Evolutionary conservation across 148 eudicot genomes (phyloP).

Genomic region (Fagopyrum tataricum): DNA sequence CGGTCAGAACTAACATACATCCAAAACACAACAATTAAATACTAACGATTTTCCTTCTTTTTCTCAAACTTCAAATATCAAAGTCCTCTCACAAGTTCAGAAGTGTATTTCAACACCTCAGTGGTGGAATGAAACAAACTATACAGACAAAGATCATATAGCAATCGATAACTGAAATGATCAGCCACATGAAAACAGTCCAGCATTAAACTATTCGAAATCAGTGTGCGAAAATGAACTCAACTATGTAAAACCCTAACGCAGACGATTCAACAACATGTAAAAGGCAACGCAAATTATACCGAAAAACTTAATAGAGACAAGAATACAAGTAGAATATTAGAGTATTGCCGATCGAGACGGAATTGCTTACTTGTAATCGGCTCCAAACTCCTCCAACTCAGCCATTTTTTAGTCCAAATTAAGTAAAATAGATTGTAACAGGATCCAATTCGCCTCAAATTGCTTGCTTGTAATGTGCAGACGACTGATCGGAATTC

Average conservation of each 20-base stretch:
- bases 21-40: background rate
- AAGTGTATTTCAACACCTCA: background rate
- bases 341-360: background rate
- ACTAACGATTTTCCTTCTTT: background rate
- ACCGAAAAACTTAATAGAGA: background rate
- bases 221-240: background rate
- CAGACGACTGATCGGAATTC: background rate
- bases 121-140: background rate
- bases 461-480: background rate
- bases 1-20: conserved; percentile 49
- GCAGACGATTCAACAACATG: background rate
- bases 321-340: background rate
- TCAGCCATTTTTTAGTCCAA: conserved; percentile 13
- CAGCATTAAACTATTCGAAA: background rate
- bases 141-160: background rate
- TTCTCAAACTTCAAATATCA: conserved; percentile 2
- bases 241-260: background rate
- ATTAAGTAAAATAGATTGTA: background rate
- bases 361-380: conserved; percentile 19
- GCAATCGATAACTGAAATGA: background rate
- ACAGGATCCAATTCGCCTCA: background rate
- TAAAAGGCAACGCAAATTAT: background rate
- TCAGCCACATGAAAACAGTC: background rate
- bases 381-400: conserved; percentile 27
- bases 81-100: background rate